phyloP scores from a whole-genome alignment of 1,284 basidiomycete genomes.

The Rhodotorula sp. region DNA sequence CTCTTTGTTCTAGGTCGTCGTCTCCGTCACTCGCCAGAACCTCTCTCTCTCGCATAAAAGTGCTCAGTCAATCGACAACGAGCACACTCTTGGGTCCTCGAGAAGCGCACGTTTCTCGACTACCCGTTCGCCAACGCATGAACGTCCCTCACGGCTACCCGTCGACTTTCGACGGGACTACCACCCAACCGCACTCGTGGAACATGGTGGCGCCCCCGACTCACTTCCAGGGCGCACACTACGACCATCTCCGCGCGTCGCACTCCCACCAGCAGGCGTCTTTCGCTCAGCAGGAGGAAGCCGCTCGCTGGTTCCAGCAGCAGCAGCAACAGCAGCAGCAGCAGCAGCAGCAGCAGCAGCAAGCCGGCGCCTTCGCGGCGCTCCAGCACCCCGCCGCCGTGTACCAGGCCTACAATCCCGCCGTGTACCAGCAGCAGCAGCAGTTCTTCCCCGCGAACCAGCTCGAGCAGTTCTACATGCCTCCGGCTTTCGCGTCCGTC shows the following conservation, averaged over 20 bases:
- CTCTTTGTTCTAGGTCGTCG: background rate
- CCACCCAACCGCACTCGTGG: conserved; percentile 19
- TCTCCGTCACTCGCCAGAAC: conserved; percentile 5
- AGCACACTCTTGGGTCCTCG: conserved; percentile 29
- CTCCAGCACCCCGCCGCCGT: background rate
- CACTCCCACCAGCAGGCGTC: conserved; percentile 18
- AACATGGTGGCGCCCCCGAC: conserved; percentile 21
- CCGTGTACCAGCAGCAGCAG: conserved; percentile 7
- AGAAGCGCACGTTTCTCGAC: conserved; percentile 31
- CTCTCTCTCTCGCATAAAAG: conserved; percentile 12
- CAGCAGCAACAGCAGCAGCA: conserved; percentile 13
- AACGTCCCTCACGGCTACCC: conserved; percentile 24
- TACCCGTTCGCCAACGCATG: conserved; percentile 28
- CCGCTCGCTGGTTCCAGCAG: conserved; percentile 6
- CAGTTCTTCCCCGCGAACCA: conserved; percentile 13
- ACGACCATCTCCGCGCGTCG: conserved; percentile 18
- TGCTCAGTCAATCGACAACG: conserved; percentile 12
- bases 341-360: conserved; percentile 15
- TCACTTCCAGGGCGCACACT: conserved; percentile 12
- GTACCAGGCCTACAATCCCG: conserved; percentile 16
- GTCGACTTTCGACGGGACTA: conserved; percentile 31
- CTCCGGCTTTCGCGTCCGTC: background rate
- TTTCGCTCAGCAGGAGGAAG: conserved; percentile 14
- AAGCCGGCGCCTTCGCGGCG: conserved; percentile 4
- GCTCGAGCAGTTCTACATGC: conserved; percentile 4